These are phyloP conservation scores for Nadsonia commutata DNA, from an alignment of 1,139 yeast species.

Conservation along the genomic window DNA sequence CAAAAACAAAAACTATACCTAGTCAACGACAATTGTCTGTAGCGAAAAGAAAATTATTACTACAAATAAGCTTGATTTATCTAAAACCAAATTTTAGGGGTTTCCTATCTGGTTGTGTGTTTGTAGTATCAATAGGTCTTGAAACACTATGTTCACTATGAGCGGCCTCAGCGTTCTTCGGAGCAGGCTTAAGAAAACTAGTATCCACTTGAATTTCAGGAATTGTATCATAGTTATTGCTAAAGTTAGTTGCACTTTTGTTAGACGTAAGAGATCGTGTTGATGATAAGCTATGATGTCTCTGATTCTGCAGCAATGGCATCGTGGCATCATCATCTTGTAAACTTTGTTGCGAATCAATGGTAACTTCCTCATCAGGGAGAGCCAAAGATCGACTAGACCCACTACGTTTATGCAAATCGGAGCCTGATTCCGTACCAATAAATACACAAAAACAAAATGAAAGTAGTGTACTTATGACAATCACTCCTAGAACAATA, in stretches of 20 bases:
- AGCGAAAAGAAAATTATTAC: too few species aligned
- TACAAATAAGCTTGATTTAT: too few species aligned
- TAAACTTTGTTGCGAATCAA: background rate
- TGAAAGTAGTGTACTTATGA: slow-evolving; percentile 11
- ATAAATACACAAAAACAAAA: slow-evolving; percentile 4
- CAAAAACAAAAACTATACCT: too few species aligned
- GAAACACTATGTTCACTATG: background rate
- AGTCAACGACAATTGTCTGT: too few species aligned
- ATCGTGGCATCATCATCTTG: too few species aligned
- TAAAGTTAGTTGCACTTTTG: background rate
- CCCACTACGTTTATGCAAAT: background rate
- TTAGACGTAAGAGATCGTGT: background rate
- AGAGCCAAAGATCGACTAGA: background rate
- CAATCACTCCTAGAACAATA: slow-evolving; percentile 22
- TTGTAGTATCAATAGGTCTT: background rate
- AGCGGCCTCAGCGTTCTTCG: background rate
- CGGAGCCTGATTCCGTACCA: background rate
- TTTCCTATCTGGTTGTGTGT: background rate
- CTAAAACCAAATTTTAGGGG: background rate
- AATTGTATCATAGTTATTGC: background rate
- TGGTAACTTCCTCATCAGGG: background rate
- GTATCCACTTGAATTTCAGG: background rate
- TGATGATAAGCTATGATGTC: background rate
- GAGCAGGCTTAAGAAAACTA: background rate
- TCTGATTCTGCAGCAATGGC: background rate